Conservation (phyloP, 2,329 filamentous ascomycete species). For the Pleoardoris graminearum region DNA sequence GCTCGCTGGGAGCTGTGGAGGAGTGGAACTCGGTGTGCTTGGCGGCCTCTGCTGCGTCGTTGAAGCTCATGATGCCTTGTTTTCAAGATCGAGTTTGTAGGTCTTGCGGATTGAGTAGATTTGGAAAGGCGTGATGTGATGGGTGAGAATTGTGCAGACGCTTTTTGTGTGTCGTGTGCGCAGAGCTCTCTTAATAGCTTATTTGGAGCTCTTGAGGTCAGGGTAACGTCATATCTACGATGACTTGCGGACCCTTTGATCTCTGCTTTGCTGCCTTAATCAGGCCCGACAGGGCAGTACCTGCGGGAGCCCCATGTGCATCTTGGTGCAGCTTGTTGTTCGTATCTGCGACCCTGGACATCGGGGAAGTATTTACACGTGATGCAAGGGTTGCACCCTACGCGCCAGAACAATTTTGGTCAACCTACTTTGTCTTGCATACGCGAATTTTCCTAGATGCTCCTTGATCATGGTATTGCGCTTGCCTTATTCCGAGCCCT, state of each 20-base stretch:
- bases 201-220: neutral
- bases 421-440: too few relatives aligned
- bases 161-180: conserved; percentile 42
- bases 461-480: too few relatives aligned
- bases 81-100: neutral
- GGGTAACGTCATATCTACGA: neutral
- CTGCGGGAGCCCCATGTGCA: neutral
- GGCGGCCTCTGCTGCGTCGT: neutral
- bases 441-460: too few relatives aligned
- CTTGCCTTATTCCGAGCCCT: too few relatives aligned
- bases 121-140: too few relatives aligned
- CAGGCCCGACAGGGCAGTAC: neutral
- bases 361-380: too few relatives aligned
- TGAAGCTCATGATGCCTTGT: neutral
- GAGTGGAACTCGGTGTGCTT: neutral
- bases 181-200: neutral
- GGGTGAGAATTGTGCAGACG: neutral
- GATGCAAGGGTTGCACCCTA: too few relatives aligned
- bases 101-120: neutral
- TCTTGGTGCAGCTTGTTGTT: too few relatives aligned
- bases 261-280: neutral
- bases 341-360: too few relatives aligned
- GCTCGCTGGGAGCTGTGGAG: neutral
- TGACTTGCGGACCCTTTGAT: neutral
- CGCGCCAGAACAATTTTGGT: too few relatives aligned